Evolutionary conservation across 2,329 filamentous ascomycete genomes (phyloP).

Genomic region (Biscogniauxia marginata): DNA sequence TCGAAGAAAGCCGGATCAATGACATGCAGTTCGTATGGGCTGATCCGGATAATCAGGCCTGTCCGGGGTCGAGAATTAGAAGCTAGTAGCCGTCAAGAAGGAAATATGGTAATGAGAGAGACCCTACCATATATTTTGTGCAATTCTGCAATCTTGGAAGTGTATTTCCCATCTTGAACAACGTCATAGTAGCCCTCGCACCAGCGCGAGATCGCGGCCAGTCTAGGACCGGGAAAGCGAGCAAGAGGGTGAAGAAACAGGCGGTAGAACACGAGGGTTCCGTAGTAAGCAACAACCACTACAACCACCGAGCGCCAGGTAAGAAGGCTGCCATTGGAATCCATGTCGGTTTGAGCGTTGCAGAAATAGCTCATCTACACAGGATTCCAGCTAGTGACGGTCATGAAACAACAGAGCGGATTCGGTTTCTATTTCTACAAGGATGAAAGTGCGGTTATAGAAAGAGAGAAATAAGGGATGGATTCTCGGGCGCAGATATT

Average conservation of each 20-base stretch:
- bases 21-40: slow-evolving; percentile 14
- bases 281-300: neutral
- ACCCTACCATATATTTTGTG: too few species aligned
- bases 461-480: too few species aligned
- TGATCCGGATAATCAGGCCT: slow-evolving; percentile 18
- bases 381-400: too few species aligned
- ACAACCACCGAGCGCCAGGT: neutral
- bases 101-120: too few species aligned
- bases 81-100: too few species aligned
- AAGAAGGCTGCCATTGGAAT: neutral
- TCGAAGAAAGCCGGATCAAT: slow-evolving; percentile 9
- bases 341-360: neutral
- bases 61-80: neutral
- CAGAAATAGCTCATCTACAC: too few species aligned
- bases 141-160: too few species aligned
- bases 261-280: neutral
- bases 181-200: neutral
- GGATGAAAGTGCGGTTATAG: too few species aligned
- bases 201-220: neutral
- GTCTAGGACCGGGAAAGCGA: neutral
- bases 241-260: neutral
- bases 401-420: too few species aligned
- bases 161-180: neutral
- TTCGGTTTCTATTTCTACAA: too few species aligned
- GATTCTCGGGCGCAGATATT: too few species aligned